Evolutionary conservation across 805 yeast species (phyloP), one percentile per base, ranked within the genome.

Genomic region (Ogataea glucozyma): DNA sequence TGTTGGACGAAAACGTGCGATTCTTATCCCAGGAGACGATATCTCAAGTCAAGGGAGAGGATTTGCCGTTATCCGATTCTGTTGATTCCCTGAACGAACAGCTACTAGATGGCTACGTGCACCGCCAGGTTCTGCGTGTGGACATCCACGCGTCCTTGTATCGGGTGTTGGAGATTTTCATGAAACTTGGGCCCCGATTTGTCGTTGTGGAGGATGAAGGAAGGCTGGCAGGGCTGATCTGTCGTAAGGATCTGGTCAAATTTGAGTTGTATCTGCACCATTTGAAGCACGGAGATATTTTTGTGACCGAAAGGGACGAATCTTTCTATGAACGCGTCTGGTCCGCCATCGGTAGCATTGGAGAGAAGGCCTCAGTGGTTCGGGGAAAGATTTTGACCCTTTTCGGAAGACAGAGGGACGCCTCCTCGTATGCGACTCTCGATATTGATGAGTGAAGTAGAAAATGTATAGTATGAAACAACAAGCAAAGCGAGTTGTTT

Each of bases 191-290:
- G 0, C 96, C 97, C 7, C 70, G 85, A 32, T 75, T 81, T 21
- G 72, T 93, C 1, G 70, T 84, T 31, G 83, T 87, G 2, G 84
- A 82, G 41, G 72, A 78, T 8, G 64, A 73, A 22, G 93, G 90
- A 1, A 48, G 58, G 2, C 57, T 88, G 13, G 72, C 72, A 12
- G 99, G 99, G 0, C 57, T 88, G n/a, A 66, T 95, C 1, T 88
- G 96, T 0, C 73, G 90, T 44, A 93, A 93, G 56, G 98, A 90
- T 57, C 70, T 91, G 13, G 63, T 90, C 39, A 71, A 82, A 47
- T 88, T 76, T 54, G 85, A 82, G 50, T 48, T 60, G 9, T 62
- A 64, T 40, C 40, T 63, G 29, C 67, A 68, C 37, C 57, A 52
- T 26, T 36, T 50, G 27, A 33, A 52, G 6, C 55, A 58, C 31